These are phyloP conservation scores for Posidonia oceanica DNA, from an alignment of 116 monocot genomes.

Conservation along the genomic window DNA sequence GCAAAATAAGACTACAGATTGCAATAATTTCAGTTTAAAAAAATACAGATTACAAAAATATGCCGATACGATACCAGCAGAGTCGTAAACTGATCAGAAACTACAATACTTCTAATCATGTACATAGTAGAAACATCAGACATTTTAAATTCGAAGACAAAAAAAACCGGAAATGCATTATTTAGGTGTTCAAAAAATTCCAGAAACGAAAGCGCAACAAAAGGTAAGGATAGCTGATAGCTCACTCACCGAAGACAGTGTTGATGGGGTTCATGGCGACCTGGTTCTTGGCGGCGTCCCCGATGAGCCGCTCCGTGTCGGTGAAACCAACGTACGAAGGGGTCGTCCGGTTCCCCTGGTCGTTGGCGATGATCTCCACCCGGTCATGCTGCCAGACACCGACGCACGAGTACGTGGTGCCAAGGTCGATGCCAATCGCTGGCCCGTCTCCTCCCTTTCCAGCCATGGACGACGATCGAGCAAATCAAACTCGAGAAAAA, in stretches of 20 bases:
- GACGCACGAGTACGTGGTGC: conserved; percentile 61
- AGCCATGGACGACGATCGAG: not conserved
- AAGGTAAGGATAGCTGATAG: too few species aligned
- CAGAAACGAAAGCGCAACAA: too few species aligned
- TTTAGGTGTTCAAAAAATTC: too few species aligned
- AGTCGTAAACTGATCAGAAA: too few species aligned
- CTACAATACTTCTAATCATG: too few species aligned
- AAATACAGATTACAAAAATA: too few species aligned
- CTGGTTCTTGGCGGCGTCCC: conserved; percentile 76
- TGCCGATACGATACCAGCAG: too few species aligned
- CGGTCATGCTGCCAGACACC: conserved; percentile 67
- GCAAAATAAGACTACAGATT: too few species aligned
- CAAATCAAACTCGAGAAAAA: not conserved
- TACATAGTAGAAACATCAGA: too few species aligned
- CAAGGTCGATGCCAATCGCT: conserved; percentile 70
- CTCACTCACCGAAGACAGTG: conserved; percentile 49
- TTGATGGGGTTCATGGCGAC: conserved; percentile 72
- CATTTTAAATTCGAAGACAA: too few species aligned
- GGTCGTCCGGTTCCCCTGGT: conserved; percentile 78
- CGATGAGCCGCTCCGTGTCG: conserved; percentile 60
- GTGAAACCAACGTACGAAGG: conserved; percentile 76
- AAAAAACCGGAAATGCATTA: too few species aligned
- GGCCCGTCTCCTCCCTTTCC: conserved; percentile 37
- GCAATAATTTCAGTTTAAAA: too few species aligned
- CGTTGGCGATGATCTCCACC: conserved; percentile 85